phyloP scores from a whole-genome alignment of 371 early-diverging fungal genomes.

The Sporodiniella umbellata region DNA sequence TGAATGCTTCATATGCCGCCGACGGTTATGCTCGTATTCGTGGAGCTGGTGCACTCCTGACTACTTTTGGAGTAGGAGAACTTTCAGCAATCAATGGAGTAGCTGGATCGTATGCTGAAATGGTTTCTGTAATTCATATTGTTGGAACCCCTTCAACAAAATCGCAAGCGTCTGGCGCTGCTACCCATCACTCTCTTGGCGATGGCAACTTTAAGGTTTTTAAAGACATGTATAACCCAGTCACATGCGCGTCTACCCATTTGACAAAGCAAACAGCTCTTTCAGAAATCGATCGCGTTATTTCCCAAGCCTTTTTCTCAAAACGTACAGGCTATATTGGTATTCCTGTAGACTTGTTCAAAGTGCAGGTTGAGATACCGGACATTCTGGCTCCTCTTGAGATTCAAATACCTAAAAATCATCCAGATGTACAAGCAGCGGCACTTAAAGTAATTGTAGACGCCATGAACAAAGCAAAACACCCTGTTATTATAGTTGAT shows the following conservation, averaged over 20 bases:
- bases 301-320: slow-evolving; percentile 12
- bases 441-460: slow-evolving; percentile 21
- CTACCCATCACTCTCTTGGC: slow-evolving; percentile 54
- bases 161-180: slow-evolving; percentile 34
- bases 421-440: slow-evolving; percentile 19
- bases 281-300: slow-evolving; percentile 39
- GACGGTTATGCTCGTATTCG: slow-evolving; percentile 53
- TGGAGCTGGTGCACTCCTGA: slow-evolving; percentile 41
- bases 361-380: slow-evolving; percentile 21
- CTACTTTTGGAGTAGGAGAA: slow-evolving; percentile 60
- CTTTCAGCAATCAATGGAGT: slow-evolving; percentile 48
- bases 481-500: slow-evolving; percentile 44
- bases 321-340: slow-evolving; percentile 46
- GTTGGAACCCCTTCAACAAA: slow-evolving; percentile 46
- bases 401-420: slow-evolving; percentile 16
- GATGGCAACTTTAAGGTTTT: slow-evolving; percentile 51
- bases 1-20: slow-evolving; percentile 51
- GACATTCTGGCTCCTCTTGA: slow-evolving; percentile 2
- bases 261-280: slow-evolving; percentile 28
- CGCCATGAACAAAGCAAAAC: slow-evolving; percentile 26
- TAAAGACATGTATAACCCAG: slow-evolving; percentile 29
- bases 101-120: slow-evolving; percentile 55
- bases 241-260: slow-evolving; percentile 37
- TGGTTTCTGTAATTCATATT: slow-evolving; percentile 55
- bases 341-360: slow-evolving; percentile 43